Evolutionary conservation across 345 rosid species (phyloP), one percentile per base, ranked within the genome.

Genomic region (Aurinia saxatilis): DNA sequence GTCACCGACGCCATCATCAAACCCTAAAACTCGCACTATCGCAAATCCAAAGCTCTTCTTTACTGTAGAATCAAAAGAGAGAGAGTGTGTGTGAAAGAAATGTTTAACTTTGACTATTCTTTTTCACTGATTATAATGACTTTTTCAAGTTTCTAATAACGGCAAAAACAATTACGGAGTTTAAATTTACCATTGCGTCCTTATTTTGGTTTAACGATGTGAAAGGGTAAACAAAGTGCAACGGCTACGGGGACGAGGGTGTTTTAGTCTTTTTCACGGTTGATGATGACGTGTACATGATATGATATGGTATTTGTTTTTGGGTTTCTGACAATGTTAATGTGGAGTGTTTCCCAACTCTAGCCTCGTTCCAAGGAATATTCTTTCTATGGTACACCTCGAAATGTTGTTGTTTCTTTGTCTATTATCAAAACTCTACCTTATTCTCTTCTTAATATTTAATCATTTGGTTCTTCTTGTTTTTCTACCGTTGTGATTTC

Each of bases 1-100:
- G 98, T 74, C 41, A 77, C 49, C 64, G 98, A 86, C 50, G 86
- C 90, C 96, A 92, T 85, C 40, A 65, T 49, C 30, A 31, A 60
- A 47, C 51, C 33, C 37, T 16, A 67, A 50, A 71, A 40, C 13
- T 3, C 65, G 60, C 65, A 62, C 63, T 14, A 55, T 35, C 17
- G 55, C 18, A 56, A 30, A 50, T 41, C 13, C 34, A 25, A n/a
- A 67, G 48, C 75, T 27, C 31, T 21, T 57, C 46, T 46, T 31
- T 11, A 64, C 47, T 44, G 65, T 50, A 36, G 66, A 59, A 54
- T 56, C 55, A 14, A 0, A n/a, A n/a, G n/a, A n/a, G n/a, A 51
- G 72, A 38, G 63, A 70, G 18, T 50, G 36, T 17, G 48, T 13
- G 56, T 56, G 42, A n/a, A 19, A 34, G 15, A 54, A 50, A 30